Base-by-base conservation (phyloP, 495 filamentous ascomycete genomes). In the Chaetomidium leptoderma region DNA sequence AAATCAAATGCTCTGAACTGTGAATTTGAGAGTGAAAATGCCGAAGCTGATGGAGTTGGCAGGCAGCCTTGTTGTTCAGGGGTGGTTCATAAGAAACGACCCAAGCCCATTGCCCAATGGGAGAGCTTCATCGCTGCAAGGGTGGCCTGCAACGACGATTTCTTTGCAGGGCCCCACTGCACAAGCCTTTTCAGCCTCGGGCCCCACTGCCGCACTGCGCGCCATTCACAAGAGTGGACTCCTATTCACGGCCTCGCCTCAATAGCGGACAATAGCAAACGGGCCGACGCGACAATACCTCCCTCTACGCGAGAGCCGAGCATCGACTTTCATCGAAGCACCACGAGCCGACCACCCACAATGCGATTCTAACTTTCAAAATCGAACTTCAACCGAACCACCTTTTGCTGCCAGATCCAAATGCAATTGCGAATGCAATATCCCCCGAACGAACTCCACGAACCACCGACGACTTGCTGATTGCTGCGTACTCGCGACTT, bases 41-140 rank as follows among this genome's bases (percentile, higher is more conserved):
- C 14, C 1, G 16, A 24, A 19, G 8, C n/a, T 13, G 5, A 17
- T 53, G 6, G 29, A 14, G 27, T n/a, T 13, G 13, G 24, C 55
- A 57, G 3, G 4, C 47, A 51, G 59, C 59, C 53, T 61, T 53
- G 59, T 52, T 48, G 53, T 53, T 57, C 39, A 53, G 32, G 53
- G 29, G 59, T 53, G 39, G 59, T 61, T 24, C 13, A 36, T 10
- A 4, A 10, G 4, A 52, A 51, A 23, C 16, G 6, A 4, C 30
- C 13, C 9, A 7, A 6, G 9, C 8, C 11, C 0, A 29, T 47
- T 36, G 19, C 8, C 59, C 53, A 61, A 61, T 56, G 1, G n/a
- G 45, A 36, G 26, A 21, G 16, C 14, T 29, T 19, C 8, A 0
- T n/a, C 16, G 1, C 4, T 11, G 9, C 45, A 51, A 0, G 37